phyloP scores from a whole-genome alignment of 163 green algal genomes.

The Smithsoniella earleae region DNA sequence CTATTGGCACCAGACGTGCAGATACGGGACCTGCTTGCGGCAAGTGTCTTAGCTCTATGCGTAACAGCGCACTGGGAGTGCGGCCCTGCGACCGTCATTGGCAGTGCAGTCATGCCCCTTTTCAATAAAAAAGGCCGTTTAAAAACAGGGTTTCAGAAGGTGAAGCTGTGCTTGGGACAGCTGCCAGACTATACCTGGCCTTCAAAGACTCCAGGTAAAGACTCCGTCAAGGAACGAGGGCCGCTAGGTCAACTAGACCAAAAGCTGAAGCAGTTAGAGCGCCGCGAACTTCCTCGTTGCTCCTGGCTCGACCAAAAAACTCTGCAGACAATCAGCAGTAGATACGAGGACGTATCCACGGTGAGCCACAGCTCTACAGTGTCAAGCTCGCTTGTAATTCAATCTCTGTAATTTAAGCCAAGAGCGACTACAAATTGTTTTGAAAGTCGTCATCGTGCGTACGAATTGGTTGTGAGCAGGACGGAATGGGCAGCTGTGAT shows the following conservation, averaged over 20 bases:
- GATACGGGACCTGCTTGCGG: constrained; percentile 29
- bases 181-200: constrained; percentile 42
- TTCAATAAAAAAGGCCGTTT: constrained; percentile 79
- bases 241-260: constrained; percentile 39
- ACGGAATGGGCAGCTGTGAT: too few species aligned
- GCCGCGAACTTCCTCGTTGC: constrained; percentile 15
- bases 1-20: neutral
- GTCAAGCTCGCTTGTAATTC: too few species aligned
- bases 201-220: constrained; percentile 57
- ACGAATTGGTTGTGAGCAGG: too few species aligned
- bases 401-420: too few species aligned
- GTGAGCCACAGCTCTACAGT: constrained; percentile 9
- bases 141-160: constrained; percentile 58
- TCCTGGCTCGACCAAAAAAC: constrained; percentile 22
- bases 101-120: constrained; percentile 55
- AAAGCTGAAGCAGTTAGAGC: constrained; percentile 24
- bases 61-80: constrained; percentile 43
- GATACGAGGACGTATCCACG: constrained; percentile 28
- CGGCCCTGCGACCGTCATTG: constrained; percentile 38
- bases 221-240: constrained; percentile 39
- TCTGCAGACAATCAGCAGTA: constrained; percentile 17
- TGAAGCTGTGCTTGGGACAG: constrained; percentile 47
- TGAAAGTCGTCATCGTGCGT: too few species aligned
- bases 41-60: constrained; percentile 20
- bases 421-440: too few species aligned